Percentiles rank a stretch among this genome's conserved stretches.
phyloP scores from a whole-genome alignment of 805 yeast species.

The Limtongia smithiae region DNA sequence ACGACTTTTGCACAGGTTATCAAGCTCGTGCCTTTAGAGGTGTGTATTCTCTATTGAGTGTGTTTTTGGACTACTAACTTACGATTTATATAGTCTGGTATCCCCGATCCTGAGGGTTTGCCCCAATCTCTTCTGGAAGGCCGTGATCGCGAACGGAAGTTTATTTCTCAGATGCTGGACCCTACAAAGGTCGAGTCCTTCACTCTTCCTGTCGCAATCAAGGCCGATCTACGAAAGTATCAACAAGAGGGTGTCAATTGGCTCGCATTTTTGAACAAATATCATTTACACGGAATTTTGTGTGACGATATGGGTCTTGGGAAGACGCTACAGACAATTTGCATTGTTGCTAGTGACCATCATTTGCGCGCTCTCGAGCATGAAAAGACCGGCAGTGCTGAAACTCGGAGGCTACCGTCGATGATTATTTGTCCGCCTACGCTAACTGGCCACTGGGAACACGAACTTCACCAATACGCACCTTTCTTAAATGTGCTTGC shows the following conservation, averaged over 20 bases:
- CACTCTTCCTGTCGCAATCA: conserved; percentile 82
- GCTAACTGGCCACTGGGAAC: conserved; percentile 98
- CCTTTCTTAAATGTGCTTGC: conserved; percentile 79
- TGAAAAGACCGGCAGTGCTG: conserved; percentile 55
- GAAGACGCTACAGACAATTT: conserved; percentile 92
- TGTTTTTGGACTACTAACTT: not conserved
- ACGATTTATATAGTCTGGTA: conserved; percentile 57
- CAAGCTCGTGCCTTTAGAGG: conserved; percentile 88
- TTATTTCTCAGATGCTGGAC: conserved; percentile 97
- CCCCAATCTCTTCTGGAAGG: conserved; percentile 79
- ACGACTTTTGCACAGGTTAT: conserved; percentile 95
- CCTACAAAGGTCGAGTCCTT: conserved; percentile 85
- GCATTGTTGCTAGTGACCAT: conserved; percentile 95
- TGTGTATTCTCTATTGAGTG: not conserved
- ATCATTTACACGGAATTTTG: conserved; percentile 91
- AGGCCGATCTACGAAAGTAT: conserved; percentile 87
- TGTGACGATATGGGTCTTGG: conserved; percentile 99
- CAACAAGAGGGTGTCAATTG: conserved; percentile 99
- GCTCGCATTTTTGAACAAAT: conserved; percentile 91
- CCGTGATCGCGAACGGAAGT: conserved; percentile 89
- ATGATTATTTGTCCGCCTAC: conserved; percentile 95
- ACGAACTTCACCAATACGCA: conserved; percentile 83
- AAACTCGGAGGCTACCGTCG: conserved; percentile 74
- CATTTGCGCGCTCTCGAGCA: conserved; percentile 73
- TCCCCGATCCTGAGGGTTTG: conserved; percentile 90